Base-by-base conservation (phyloP, 768 basidiomycete species). In the Mycena albidolilacea region DNA sequence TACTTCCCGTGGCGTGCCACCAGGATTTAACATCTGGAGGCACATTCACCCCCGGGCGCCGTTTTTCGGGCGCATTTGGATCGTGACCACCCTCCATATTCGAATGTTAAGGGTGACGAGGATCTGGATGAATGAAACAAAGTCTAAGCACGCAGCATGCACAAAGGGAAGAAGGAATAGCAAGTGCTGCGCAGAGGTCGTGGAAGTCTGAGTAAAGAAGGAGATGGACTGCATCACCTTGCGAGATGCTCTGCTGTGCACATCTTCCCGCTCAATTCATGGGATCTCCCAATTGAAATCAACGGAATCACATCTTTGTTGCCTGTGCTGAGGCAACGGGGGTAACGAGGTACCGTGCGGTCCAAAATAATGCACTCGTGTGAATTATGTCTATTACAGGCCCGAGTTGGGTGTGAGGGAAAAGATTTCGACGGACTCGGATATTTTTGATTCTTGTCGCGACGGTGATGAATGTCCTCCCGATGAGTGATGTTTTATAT, bases 261-360 rank as follows among this genome's bases (percentile, higher is more conserved):
- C 37, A 59, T 59, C 57, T 59, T 59, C 57, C 57, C 57, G 57
- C 37, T 59, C 57, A 59, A n/a, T 57, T n/a, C 0, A n/a, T 30
- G 6, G 7, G 37, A 7, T 37, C 54, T 23, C 7, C 38, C 35
- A 39, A 59, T 59, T 59, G 39, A 39, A 37, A 37, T 10, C 30
- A 38, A 2, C 37, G 14, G 35, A 10, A 6, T 58, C 57, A 0
- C 54, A 55, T 55, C 30, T 55, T 55, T 9, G n/a, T 52, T n/a
- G 19, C 50, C 50, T 21, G 57, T n/a, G 57, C 6, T 39, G 19
- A 39, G 38, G 38, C 19, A 39, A 39, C 57, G 0, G 10, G 57
- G 57, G 37, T 17, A 7, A 15, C 19, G 17, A 5, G 30, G 17
- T 39, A 5, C 19, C 8, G 38, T 3, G 7, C 2, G 5, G 8